Evolutionary conservation across 1,139 yeast species (phyloP).

Genomic region (Zhuliangozyma blackwelliae): DNA sequence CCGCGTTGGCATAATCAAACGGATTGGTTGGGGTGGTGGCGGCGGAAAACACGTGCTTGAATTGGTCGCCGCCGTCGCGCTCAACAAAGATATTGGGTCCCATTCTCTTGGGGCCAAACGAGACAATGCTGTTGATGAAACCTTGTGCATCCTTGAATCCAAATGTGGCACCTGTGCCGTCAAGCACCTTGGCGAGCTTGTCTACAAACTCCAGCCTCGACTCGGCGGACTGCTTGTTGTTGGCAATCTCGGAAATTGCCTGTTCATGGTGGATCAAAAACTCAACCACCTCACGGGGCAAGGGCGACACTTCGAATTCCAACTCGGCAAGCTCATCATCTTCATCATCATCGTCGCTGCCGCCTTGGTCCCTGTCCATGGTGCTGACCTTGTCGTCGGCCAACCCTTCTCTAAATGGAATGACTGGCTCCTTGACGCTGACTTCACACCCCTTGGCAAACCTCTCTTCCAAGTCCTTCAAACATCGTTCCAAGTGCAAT

Average conservation of each 20-base stretch:
- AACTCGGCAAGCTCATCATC: conserved; percentile 39
- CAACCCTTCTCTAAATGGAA: conserved; percentile 90
- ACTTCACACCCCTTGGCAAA: conserved; percentile 87
- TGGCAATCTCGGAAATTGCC: conserved; percentile 21
- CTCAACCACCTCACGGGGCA: conserved; percentile 48
- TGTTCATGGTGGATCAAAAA: conserved; percentile 48
- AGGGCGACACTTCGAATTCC: conserved; percentile 51
- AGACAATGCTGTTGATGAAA: conserved; percentile 45
- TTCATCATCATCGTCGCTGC: conserved; percentile 23
- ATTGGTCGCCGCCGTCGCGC: conserved; percentile 24
- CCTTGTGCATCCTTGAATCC: conserved; percentile 18
- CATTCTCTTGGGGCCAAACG: conserved; percentile 73
- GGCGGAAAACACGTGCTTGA: conserved; percentile 25
- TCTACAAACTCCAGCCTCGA: conserved; percentile 22
- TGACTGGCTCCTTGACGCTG: conserved; percentile 84
- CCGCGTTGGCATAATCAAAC: conserved; percentile 59
- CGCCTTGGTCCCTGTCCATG: conserved; percentile 12
- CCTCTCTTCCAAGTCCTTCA: conserved; percentile 82
- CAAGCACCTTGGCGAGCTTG: conserved; percentile 29
- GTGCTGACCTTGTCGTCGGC: conserved; percentile 27
- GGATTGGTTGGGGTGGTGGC: conserved; percentile 11
- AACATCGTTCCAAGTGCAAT: conserved; percentile 83
- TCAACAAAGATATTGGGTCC: conserved; percentile 80
- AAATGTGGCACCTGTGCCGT: conserved; percentile 16
- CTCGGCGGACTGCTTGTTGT: conserved; percentile 10